These are phyloP conservation scores for Acacia crassicarpa DNA, from an alignment of 306 rosid genomes.

Conservation along the genomic window DNA sequence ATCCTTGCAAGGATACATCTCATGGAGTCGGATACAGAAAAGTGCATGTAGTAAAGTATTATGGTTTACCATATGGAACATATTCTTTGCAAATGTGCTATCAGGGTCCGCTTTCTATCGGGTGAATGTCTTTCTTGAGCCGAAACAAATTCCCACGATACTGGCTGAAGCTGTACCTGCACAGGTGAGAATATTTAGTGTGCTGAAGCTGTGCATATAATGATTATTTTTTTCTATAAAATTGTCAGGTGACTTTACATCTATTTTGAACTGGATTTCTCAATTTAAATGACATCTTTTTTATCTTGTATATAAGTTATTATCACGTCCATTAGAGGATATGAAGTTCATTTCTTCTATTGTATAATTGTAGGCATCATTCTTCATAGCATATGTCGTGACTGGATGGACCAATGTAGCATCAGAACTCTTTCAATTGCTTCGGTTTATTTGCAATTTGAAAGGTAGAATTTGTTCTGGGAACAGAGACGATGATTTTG, in stretches of 20 bases:
- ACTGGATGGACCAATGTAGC: conserved; percentile 69
- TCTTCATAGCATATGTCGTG: conserved; percentile 77
- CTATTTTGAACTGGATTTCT: neutral
- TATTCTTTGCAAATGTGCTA: conserved; percentile 84
- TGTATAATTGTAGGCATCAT: conserved; percentile 65
- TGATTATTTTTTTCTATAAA: neutral
- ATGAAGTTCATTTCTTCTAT: conserved; percentile 23
- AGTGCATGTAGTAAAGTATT: conserved; percentile 76
- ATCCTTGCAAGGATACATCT: conserved; percentile 72
- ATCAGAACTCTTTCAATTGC: conserved; percentile 64
- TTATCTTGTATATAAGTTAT: conserved; percentile 8
- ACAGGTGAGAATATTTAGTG: conserved; percentile 56
- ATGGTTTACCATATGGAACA: conserved; percentile 83
- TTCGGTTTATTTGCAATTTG: conserved; percentile 45
- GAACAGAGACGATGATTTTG: conserved; percentile 41
- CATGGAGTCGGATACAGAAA: conserved; percentile 65
- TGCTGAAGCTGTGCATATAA: neutral
- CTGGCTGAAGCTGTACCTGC: conserved; percentile 86
- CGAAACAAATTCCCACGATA: conserved; percentile 64
- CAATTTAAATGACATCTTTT: neutral
- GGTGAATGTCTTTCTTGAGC: conserved; percentile 68
- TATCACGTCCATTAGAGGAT: conserved; percentile 2
- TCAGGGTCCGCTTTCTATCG: conserved; percentile 78
- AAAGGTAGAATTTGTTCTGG: conserved; percentile 38
- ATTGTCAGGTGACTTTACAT: neutral